Evolutionary conservation across 1,284 basidiomycete genomes (phyloP).

Genomic region (Ustanciosporium gigantosporum): DNA sequence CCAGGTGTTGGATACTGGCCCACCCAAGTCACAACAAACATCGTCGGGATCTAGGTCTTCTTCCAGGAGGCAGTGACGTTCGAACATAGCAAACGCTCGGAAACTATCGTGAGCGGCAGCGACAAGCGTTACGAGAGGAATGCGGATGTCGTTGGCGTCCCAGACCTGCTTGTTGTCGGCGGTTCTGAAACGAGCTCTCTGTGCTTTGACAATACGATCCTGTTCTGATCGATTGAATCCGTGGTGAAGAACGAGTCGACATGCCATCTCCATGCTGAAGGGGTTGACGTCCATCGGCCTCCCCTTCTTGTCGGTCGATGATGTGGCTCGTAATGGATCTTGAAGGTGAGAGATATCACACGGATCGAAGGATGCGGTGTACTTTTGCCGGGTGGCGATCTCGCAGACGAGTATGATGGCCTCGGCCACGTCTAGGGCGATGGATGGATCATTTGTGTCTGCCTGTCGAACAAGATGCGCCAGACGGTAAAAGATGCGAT

Average conservation of each 20-base stretch:
- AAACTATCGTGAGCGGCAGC: constrained; percentile 23
- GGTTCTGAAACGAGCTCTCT: constrained; percentile 7
- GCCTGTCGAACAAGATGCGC: constrained; percentile 23
- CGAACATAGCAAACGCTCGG: constrained; percentile 23
- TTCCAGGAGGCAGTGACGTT: constrained; percentile 24
- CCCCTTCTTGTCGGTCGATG: not conserved
- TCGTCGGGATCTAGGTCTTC: constrained; percentile 31
- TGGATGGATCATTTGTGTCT: constrained; percentile 19
- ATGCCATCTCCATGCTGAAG: constrained; percentile 33
- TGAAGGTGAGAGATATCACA: not conserved
- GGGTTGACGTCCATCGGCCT: constrained; percentile 8
- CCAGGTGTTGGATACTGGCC: constrained; percentile 20
- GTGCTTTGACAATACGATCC: constrained; percentile 21
- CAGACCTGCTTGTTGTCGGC: constrained; percentile 2
- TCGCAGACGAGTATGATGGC: constrained; percentile 26
- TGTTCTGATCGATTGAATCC: constrained; percentile 31
- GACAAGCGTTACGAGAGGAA: constrained; percentile 23
- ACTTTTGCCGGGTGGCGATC: constrained; percentile 10
- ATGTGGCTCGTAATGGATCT: too few relatives aligned
- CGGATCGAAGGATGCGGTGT: too few relatives aligned
- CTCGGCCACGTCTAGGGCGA: constrained; percentile 22
- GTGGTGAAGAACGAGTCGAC: constrained; percentile 21
- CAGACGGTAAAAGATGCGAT: constrained; percentile 28
- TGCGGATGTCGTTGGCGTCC: constrained; percentile 25
- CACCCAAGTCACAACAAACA: constrained; percentile 12